A percentile compares a stretch with the other conserved stretches of the same genome.
Evolutionary conservation across 371 early-diverging fungal species (phyloP).

Genomic region (Mortierella sp.): DNA sequence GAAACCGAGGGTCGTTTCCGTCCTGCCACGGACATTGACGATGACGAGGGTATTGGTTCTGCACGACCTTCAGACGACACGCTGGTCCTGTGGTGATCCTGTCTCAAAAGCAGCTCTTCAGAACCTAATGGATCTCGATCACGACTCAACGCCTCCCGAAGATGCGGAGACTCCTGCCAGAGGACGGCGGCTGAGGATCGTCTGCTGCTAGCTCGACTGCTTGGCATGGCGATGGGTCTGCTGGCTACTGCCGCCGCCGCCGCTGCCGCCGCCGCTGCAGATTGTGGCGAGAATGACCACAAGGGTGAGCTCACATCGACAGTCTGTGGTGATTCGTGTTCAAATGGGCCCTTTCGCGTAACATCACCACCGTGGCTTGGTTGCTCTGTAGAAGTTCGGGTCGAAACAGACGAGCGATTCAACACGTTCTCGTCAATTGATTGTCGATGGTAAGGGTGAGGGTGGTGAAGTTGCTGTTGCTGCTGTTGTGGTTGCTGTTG

Average conservation of each 20-base stretch:
- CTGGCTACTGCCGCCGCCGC: too few relatives aligned
- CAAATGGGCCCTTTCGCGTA: not conserved
- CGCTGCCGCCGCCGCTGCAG: not conserved
- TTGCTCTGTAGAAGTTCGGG: not conserved
- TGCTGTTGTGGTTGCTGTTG: not conserved
- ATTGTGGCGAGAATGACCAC: conserved; percentile 6
- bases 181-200: not conserved
- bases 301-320: not conserved
- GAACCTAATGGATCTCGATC: not conserved
- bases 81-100: not conserved
- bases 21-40: not conserved
- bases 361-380: not conserved
- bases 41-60: not conserved
- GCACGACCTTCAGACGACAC: conserved; percentile 8
- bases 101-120: not conserved
- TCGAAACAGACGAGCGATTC: not conserved
- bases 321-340: not conserved
- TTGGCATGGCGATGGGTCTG: not conserved
- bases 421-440: not conserved
- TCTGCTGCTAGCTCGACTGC: conserved; percentile 3
- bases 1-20: conserved; percentile 40
- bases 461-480: not conserved
- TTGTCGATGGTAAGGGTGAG: not conserved
- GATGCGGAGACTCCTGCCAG: conserved; percentile 9
- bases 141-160: not conserved